A percentile compares a stretch with the other conserved stretches of the same genome.
phyloP scores from a whole-genome alignment of 2,329 filamentous ascomycete species.

The Capronia coronata region DNA sequence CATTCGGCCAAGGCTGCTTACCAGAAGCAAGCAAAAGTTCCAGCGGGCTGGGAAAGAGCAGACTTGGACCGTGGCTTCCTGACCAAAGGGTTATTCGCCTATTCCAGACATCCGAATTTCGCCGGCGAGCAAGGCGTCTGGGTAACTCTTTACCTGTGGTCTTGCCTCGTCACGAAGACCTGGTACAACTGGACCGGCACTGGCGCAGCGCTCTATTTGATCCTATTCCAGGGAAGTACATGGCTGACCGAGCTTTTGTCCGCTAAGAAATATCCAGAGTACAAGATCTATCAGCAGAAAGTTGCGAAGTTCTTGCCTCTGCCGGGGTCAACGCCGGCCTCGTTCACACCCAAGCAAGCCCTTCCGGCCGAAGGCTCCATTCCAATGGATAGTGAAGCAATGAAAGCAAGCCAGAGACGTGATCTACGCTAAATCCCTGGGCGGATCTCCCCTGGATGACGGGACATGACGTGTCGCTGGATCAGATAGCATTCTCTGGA shows the following conservation, averaged over 20 bases:
- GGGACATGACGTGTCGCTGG: neutral
- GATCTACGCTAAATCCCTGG: slow-evolving; percentile 10
- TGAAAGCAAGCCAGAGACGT: slow-evolving; percentile 12
- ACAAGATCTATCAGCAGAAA: slow-evolving; percentile 71
- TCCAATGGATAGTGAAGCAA: slow-evolving; percentile 5
- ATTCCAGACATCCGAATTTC: slow-evolving; percentile 91
- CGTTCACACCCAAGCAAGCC: slow-evolving; percentile 1
- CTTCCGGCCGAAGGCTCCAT: slow-evolving; percentile 1
- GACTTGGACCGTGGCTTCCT: slow-evolving; percentile 88
- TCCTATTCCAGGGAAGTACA: slow-evolving; percentile 85
- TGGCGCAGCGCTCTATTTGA: slow-evolving; percentile 63
- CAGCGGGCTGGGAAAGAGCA: slow-evolving; percentile 56
- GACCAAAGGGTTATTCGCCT: slow-evolving; percentile 75
- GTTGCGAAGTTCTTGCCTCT: slow-evolving; percentile 78
- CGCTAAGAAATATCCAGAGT: slow-evolving; percentile 77
- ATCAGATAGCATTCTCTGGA: neutral
- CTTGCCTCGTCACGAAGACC: slow-evolving; percentile 63
- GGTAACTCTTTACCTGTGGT: slow-evolving; percentile 84
- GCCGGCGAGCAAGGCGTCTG: slow-evolving; percentile 86
- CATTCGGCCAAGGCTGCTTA: slow-evolving; percentile 76
- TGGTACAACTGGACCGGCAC: slow-evolving; percentile 71
- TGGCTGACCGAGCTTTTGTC: slow-evolving; percentile 80
- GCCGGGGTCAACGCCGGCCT: slow-evolving; percentile 4
- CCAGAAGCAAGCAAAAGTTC: slow-evolving; percentile 63
- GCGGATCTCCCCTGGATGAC: neutral